Base-by-base conservation (phyloP, 345 rosid species). In the Rhodamnia argentea region DNA sequence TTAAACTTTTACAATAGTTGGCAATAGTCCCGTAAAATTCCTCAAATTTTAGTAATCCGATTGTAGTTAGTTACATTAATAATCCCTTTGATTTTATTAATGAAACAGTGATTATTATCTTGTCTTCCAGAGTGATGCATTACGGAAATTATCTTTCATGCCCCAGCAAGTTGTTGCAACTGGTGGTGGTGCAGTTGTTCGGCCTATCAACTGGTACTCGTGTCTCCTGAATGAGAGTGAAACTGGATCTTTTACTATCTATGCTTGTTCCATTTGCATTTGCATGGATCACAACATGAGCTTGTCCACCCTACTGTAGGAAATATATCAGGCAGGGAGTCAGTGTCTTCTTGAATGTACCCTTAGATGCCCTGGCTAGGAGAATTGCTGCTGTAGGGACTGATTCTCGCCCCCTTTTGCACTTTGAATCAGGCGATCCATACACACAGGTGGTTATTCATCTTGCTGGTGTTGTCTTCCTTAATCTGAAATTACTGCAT, bases 361-460 rank as follows among this genome's bases (percentile, higher is more conserved):
- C 94, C 11, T 27, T 90, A 76, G 92, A 92, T 83, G 90, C 94
- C 84, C 83, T 92, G 85, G 94, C 94, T 59, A 87, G 88, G 88
- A 92, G 94, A 86, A 92, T 92, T 87, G 92, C 92, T 11, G 92
- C 94, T 32, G 91, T 88, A 18, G 94, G 94, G 37, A 92, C 94
- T 40, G 85, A 89, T 44, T 89, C 92, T 70, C 91, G 89, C 27
- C 94, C 94, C 44, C 90, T 89, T 83, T 84, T 92, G 85, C 88
- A 88, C 53, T 85, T 84, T 13, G 88, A 90, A 40, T 90, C 92
- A 14, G 92, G 89, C 20, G 91, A 90, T 86, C 62, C 90, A 58
- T 92, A 92, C 84, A 89, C 91, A 50, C 89, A 90, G 93, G 93
- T 91, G 26, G 60, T 86, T 47, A 53, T 14, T 54, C 56, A 59